Percentiles rank a stretch among this genome's conserved stretches.
phyloP scores from a whole-genome alignment of 352 stramenopile species.

The Pythium coloratum region DNA sequence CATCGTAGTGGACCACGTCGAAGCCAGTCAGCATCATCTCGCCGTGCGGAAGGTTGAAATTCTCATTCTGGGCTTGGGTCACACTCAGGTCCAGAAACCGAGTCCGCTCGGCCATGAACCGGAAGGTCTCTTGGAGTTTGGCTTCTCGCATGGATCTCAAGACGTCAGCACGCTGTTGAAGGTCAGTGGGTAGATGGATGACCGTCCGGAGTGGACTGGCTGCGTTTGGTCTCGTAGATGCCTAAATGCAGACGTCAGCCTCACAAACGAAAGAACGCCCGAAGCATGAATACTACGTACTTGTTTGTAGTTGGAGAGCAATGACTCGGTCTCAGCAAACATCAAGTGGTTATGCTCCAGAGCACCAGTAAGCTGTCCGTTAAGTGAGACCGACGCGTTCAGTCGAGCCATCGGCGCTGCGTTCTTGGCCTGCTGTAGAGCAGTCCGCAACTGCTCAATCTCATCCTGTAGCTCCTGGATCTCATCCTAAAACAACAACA shows the following conservation, averaged over 20 bases:
- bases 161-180: neutral
- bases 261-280: no score
- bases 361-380: neutral
- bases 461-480: slow-evolving; percentile 7
- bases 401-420: neutral
- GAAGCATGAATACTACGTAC: neutral
- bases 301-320: neutral
- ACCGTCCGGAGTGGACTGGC: neutral
- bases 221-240: neutral
- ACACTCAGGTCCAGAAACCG: slow-evolving; percentile 1
- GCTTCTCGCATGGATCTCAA: neutral
- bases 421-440: neutral
- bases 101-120: slow-evolving; percentile 2
- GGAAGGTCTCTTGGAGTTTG: neutral
- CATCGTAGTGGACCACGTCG: slow-evolving; percentile 8
- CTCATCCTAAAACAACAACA: neutral
- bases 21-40: slow-evolving; percentile 1
- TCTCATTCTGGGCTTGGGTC: neutral
- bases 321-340: neutral
- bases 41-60: neutral
- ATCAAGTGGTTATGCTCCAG: neutral
- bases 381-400: neutral
- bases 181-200: slow-evolving; percentile 4
- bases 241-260: neutral
- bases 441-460: neutral